phyloP scores from a whole-genome alignment of 1,139 yeast genomes.

The Suhomyces terraborum region DNA sequence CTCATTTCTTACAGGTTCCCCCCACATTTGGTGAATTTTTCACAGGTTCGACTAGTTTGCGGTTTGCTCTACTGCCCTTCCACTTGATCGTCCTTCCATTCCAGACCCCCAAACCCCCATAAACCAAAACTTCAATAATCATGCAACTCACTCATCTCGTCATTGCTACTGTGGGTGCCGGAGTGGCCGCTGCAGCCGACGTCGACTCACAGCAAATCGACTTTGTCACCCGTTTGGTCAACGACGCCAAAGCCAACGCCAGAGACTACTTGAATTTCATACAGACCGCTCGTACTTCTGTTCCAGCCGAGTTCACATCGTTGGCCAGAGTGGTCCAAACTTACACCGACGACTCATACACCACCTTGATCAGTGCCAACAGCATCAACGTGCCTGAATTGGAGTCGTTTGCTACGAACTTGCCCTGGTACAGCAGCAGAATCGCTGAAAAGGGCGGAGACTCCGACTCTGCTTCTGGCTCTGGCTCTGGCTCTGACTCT shows the following conservation, averaged over 20 bases:
- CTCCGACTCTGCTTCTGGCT: slow-evolving; percentile 19
- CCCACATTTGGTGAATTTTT: too few relatives aligned
- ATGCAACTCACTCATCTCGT: slow-evolving; percentile 10
- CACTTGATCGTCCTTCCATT: too few relatives aligned
- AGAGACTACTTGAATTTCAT: slow-evolving; percentile 27
- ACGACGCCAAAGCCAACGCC: slow-evolving; percentile 27
- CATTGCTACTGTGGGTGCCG: slow-evolving; percentile 5
- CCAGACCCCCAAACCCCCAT: too few relatives aligned
- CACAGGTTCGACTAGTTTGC: too few relatives aligned
- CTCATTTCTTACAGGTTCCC: too few relatives aligned
- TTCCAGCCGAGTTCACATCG: slow-evolving; percentile 29
- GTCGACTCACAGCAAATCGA: slow-evolving; percentile 20
- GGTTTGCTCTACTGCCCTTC: too few relatives aligned
- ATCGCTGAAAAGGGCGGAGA: slow-evolving; percentile 17
- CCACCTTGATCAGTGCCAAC: slow-evolving; percentile 34
- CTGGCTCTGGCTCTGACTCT: slow-evolving; percentile 7
- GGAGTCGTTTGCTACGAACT: slow-evolving; percentile 36
- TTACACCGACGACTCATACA: slow-evolving; percentile 40
- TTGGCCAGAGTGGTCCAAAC: slow-evolving; percentile 34
- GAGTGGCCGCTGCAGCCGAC: slow-evolving; percentile 5
- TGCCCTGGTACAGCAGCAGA: slow-evolving; percentile 43
- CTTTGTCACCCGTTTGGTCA: slow-evolving; percentile 32
- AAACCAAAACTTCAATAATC: not conserved
- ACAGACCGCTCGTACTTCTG: slow-evolving; percentile 24
- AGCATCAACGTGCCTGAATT: slow-evolving; percentile 24